Percentiles rank a stretch among this genome's conserved stretches.
These are phyloP conservation scores for Colletotrichum musicola DNA, from an alignment of 2,329 filamentous ascomycete species.

Conservation along the genomic window DNA sequence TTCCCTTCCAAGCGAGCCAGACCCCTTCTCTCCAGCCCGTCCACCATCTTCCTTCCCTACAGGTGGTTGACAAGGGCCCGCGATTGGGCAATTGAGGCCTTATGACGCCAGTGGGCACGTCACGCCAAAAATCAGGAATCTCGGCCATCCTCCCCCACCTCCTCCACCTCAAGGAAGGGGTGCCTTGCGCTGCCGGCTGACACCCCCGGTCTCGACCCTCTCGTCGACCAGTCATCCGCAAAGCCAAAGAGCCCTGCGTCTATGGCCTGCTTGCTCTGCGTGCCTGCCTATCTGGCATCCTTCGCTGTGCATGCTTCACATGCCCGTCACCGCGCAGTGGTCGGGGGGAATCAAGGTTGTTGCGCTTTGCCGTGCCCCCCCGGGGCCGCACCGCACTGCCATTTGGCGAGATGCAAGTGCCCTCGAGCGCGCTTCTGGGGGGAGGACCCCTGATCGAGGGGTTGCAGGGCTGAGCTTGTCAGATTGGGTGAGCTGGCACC, in stretches of 20 bases:
- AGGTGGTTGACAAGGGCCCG: slow-evolving; percentile 26
- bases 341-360: slow-evolving; percentile 16
- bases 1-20: background rate
- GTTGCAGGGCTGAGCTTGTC: slow-evolving; percentile 41
- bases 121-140: slow-evolving; percentile 40
- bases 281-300: background rate
- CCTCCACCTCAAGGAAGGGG: background rate
- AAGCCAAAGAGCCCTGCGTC: slow-evolving; percentile 1
- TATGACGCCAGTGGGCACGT: slow-evolving; percentile 40
- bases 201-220: slow-evolving; percentile 8
- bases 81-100: slow-evolving; percentile 38
- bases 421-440: background rate
- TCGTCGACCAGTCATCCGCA: background rate
- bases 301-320: too few species aligned
- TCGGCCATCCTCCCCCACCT: background rate
- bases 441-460: slow-evolving; percentile 37
- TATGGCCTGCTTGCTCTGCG: background rate
- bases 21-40: slow-evolving; percentile 1
- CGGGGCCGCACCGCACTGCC: slow-evolving; percentile 12
- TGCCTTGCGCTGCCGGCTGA: slow-evolving; percentile 16
- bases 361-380: background rate
- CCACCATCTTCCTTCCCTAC: slow-evolving; percentile 21
- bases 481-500: slow-evolving; percentile 41
- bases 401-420: background rate
- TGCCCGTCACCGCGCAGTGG: background rate